Evolutionary conservation across 805 yeast genomes (phyloP), one percentile per base, ranked within the genome.

Genomic region (Saccharomycopsis capsularis): DNA sequence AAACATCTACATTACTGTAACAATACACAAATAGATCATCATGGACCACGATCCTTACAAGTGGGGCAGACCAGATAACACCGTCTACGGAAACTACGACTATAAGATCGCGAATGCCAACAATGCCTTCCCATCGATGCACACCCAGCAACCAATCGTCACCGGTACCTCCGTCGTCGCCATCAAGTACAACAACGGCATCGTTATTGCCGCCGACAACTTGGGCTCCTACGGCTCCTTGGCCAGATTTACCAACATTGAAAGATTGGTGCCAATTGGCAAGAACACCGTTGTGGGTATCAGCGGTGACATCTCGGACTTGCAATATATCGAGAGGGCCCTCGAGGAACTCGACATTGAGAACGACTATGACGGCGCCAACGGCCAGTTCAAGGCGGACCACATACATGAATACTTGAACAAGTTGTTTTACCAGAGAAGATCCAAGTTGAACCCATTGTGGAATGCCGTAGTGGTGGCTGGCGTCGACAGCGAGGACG

Each of bases 141-240:
- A 86, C 65, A 91, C 99, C 2, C 95, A 87, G 64, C 88, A 82
- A 62, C 99, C 99, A 42, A 84, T 86, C 57, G 87, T 93, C 52
- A 93, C 99, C 13, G 98, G 99, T 62, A 87, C 98, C 0, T 88
- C 96, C 32, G 99, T 93, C 21, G 74, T 93, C 58, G 95, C 93
- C 6, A 75, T 91, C 67, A 93, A 90, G 68, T 93, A 82, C 71
- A 73, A 85, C 55, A 85, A 84, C 57, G 99, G 99, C 36, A 82
- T 93, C 41, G 78, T 93, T 35, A 74, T 93, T 67, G 98, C 99
- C 2, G 97, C 99, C 3, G 99, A 93, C 64, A 86, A 86, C 59
- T 68, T 91, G 66, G 96, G 84, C 22, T 83, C 97, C 0, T 93
- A 91, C 63, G 99, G 99, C 0, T 88, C 97, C 1, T 72, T 93